Evolutionary conservation across 2,329 filamentous ascomycete genomes (phyloP), one percentile per base, ranked within the genome.

Genomic region (Diaporthe sp.): DNA sequence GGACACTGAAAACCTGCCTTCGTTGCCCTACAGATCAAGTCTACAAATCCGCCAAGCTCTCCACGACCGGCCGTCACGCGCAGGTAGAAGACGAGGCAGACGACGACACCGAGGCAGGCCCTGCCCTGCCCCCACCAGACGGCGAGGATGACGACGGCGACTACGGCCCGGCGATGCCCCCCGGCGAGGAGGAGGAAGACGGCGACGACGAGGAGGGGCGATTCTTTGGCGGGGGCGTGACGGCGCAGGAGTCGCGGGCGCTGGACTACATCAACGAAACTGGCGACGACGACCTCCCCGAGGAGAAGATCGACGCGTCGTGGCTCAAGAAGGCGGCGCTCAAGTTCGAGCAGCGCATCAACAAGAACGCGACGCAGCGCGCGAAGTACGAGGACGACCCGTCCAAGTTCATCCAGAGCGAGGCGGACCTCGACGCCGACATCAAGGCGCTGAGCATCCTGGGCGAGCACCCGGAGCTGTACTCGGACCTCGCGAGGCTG

Each of bases 181-280:
- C 90, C 15, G 70, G 19, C 7, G 86, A 86, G 12, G 89, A 91
- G 65, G 87, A 88, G 15, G 82, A 82, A 15, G 81, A 81, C 4
- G 83, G 80, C 74, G 94, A 96, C 79, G 96, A 98, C 79, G 95
- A 98, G 72, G 97, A 98, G 78, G 97, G 96, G 1, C 93, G 97
- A 15, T 99, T 99, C 87, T 99, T 98, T 80, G 97, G 96, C 58
- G 94, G 95, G 72, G 97, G 97, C 46, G 93, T 99, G 79, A 95
- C 93, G 37, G 89, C 92, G 75, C 90, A 95, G 78, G 95, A 97
- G 78, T 93, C 92, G 3, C 91, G 95, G 79, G 94, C 97, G 28
- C 89, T 99, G 81, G 94, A 98, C 84, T 98, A 94, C 81, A 91
- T 99, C 77, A 95, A 98, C 77, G 87, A 90, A 74, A 88, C 91